phyloP scores from a whole-genome alignment of 1,284 basidiomycete species.

The Anthracocystis setariae region DNA sequence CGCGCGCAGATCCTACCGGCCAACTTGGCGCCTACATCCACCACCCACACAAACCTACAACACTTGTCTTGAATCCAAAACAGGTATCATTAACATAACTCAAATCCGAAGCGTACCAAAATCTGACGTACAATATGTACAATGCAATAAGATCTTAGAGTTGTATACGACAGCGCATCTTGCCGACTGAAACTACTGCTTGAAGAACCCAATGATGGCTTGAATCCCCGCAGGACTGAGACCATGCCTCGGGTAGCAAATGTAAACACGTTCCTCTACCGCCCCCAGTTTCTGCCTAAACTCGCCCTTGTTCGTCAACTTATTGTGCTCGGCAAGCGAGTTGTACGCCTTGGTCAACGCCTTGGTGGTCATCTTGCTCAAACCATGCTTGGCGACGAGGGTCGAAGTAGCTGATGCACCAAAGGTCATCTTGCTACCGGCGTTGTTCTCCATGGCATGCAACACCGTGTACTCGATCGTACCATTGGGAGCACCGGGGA shows the following conservation, averaged over 20 bases:
- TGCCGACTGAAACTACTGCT: conserved; percentile 18
- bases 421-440: conserved; percentile 70
- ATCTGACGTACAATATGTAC: background rate
- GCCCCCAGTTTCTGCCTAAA: conserved; percentile 65
- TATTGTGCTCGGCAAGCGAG: conserved; percentile 49
- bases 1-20: conserved; percentile 1
- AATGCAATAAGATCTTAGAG: conserved; percentile 5
- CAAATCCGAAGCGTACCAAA: background rate
- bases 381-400: conserved; percentile 53
- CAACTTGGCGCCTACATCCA: conserved; percentile 1
- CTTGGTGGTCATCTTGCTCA: conserved; percentile 56
- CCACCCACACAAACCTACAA: no score
- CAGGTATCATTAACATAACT: background rate
- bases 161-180: background rate
- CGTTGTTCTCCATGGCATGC: conserved; percentile 71
- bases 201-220: conserved; percentile 61
- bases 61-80: background rate
- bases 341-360: conserved; percentile 54
- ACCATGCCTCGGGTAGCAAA: conserved; percentile 60
- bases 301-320: conserved; percentile 60
- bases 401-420: conserved; percentile 58
- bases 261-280: conserved; percentile 51
- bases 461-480: conserved; percentile 71
- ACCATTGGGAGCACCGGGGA: conserved; percentile 72
- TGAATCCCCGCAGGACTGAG: conserved; percentile 57